Conservation (phyloP, 164 flowering plant genomes). For the Hamamelis virginiana region DNA sequence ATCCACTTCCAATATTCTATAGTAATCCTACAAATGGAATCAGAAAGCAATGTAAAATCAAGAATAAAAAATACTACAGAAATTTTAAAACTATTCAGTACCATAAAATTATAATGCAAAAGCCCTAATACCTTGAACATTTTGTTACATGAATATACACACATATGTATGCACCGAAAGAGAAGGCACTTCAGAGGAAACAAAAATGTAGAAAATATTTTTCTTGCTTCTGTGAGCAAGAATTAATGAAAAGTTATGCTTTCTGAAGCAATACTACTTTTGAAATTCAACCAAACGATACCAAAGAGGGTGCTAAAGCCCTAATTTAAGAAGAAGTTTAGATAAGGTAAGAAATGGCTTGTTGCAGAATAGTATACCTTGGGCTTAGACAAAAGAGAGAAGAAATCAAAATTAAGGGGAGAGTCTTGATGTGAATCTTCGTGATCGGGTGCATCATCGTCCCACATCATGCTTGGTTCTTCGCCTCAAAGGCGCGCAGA, state of each 20-base stretch:
- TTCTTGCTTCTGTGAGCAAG: too few relatives aligned
- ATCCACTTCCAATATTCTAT: conserved; percentile 75
- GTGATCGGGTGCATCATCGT: conserved; percentile 12
- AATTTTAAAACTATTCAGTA: too few relatives aligned
- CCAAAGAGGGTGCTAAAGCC: too few relatives aligned
- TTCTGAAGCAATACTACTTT: neutral
- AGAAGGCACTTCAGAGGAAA: neutral
- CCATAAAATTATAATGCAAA: too few relatives aligned
- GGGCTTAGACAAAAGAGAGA: conserved; percentile 41
- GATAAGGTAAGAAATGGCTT: neutral
- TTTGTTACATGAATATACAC: too few relatives aligned
- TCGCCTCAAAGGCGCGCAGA: neutral
- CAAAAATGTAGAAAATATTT: neutral
- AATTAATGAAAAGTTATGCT: neutral
- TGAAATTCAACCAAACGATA: too few relatives aligned
- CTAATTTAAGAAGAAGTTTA: neutral
- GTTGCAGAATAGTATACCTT: conserved; percentile 32
- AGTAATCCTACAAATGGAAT: conserved; percentile 55
- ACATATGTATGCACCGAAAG: too few relatives aligned
- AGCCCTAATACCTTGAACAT: too few relatives aligned
- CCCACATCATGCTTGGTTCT: conserved; percentile 39
- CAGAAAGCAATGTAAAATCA: neutral
- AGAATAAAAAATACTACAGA: neutral
- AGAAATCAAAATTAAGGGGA: conserved; percentile 41
- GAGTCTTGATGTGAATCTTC: conserved; percentile 20